Base-by-base conservation (phyloP, 768 basidiomycete species). In the Ramaria sp. region DNA sequence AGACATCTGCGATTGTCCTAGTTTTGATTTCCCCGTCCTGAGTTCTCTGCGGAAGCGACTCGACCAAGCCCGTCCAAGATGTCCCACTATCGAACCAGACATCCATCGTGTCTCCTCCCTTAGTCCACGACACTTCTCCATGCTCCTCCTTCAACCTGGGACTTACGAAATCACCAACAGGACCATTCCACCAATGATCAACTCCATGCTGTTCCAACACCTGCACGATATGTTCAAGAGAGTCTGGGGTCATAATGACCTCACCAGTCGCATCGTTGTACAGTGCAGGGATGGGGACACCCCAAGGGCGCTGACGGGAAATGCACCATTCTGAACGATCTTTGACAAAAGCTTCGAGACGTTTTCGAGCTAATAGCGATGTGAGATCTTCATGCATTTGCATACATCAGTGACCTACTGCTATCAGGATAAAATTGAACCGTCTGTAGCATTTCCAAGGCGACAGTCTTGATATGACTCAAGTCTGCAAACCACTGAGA, bases 21-120 rank as follows among this genome's bases (percentile, higher is more conserved):
- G 62, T 59, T 12, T 7, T 48, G 47, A 30, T 61, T 6, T 25
- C 52, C 16, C 32, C 16, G 7, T 27, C 34, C 44, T 30, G 1
- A 50, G 44, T 1, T 39, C 13, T 27, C 39, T 5, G 25, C 8
- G 41, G 52, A 53, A 44, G 52, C 9, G 57, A 47, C 2, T 63
- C 62, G 2, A 52, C n/a, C 16, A 95, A 69, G 73, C 89, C 77
- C 1, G 89, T 83, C 95, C 95, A 99, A 3, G 93, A 88, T 2
- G 88, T 83, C 3, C 95, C 95, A 61, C 90, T 94, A 68, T 99
- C 95, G 61, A 97, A 98, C 95, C 95, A 99, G 15, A 99, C 95
- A 66, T 99, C 95, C 83, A 98, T 92, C 2, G 95, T 99, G 65
- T 99, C 95, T 2, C 79, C 83, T 8, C 93, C 86, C 65, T 91